Evolutionary conservation across 148 eudicot genomes (phyloP).

Genomic region (Rhododendron ovatum): DNA sequence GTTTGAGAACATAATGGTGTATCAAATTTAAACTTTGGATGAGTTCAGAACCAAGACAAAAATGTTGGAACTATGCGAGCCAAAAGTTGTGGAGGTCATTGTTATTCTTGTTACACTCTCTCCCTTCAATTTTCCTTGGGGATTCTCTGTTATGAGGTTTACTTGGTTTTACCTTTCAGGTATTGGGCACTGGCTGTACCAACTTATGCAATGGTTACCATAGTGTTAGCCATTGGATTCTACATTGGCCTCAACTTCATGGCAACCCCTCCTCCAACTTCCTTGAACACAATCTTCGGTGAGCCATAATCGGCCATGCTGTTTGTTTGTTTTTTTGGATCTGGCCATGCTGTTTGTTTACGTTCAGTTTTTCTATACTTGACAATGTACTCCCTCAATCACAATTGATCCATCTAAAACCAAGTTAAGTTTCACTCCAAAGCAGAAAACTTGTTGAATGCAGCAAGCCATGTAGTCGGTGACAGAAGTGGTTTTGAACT

Average conservation of each 20-base stretch:
- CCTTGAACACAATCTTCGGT: constrained; percentile 73
- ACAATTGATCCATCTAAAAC: neutral
- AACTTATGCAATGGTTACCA: constrained; percentile 55
- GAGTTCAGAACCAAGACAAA: neutral
- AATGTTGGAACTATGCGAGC: neutral
- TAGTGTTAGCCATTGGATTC: constrained; percentile 53
- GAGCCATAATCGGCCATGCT: constrained; percentile 8
- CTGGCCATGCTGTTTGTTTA: neutral
- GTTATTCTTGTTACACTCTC: neutral
- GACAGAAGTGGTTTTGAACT: neutral
- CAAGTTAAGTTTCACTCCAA: neutral
- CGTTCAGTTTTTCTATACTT: neutral
- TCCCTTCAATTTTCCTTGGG: neutral
- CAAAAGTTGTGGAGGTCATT: neutral
- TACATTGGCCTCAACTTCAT: constrained; percentile 86
- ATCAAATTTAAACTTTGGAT: neutral
- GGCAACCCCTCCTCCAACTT: constrained; percentile 79
- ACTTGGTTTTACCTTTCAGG: constrained; percentile 32
- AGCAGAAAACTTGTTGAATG: neutral
- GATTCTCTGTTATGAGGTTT: neutral
- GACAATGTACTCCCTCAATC: neutral
- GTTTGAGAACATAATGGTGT: neutral
- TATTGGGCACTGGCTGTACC: constrained; percentile 94
- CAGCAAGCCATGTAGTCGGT: neutral
- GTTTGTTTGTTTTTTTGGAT: neutral